Base-by-base conservation (phyloP, 768 basidiomycete genomes). In the Suillus subalutaceus region DNA sequence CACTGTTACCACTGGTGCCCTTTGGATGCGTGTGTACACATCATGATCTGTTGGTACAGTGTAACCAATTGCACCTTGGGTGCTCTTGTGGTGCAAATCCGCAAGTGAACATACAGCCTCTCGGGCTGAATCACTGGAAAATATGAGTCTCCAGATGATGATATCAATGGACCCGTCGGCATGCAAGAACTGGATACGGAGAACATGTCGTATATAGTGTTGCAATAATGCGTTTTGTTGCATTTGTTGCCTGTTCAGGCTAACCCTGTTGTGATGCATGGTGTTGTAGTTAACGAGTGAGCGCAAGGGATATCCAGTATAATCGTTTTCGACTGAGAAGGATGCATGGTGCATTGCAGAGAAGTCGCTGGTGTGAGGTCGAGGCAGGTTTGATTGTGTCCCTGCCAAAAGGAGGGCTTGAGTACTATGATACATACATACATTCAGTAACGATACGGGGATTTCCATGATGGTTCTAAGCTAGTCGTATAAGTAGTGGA, bases 401-500 rank as follows among this genome's bases (percentile, higher is more conserved):
- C 84, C 85, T 86, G 82, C 37, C 9, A 80, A 79, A 81, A 80
- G 75, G 78, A 82, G 81, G 81, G 78, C 79, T 88, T 88, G 86
- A 89, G 86, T 80, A 85, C 81, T 84, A 77, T 26, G 26, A 26
- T 26, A 26, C 26, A 26, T 26, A 26, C 26, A 87, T 84, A 81
- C 79, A 84, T 83, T 88, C 81, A 87, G 83, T 87, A 87, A 73
- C 81, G 84, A 84, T 88, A 89, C 87, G 84, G 79, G 72, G 78
- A 85, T 88, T 90, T 90, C 90, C 89, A 87, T 84, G 84, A 78
- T 62, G 75, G 72, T 77, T 84, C 86, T 86, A 88, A 79, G 80
- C 81, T 86, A 88, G 75, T 79, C 76, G 79, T 72, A 79, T 74
- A 72, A 78, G 77, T 71, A 72, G 76, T 69, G 72, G 75, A 68